Percentiles rank a stretch among this genome's conserved stretches.
These are phyloP conservation scores for Fusarium phyllophilum DNA, from an alignment of 2,329 filamentous ascomycete species.

Conservation along the genomic window DNA sequence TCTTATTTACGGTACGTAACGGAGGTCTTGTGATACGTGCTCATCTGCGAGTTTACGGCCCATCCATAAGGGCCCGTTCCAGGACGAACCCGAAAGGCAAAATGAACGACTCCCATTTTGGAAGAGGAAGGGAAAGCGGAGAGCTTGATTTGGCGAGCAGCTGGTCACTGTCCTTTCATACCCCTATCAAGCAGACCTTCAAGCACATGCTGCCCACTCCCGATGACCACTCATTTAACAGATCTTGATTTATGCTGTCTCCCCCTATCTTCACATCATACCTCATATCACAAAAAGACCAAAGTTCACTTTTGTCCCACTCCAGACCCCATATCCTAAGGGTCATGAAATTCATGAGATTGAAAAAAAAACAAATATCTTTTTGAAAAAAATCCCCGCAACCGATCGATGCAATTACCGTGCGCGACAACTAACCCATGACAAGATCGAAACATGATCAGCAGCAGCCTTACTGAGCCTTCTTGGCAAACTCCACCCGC, in stretches of 20 bases:
- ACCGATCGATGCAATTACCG: conserved; percentile 45
- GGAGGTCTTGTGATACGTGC: background rate
- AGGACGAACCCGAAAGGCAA: background rate
- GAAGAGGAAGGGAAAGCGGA: background rate
- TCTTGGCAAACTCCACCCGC: conserved; percentile 88
- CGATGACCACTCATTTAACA: background rate
- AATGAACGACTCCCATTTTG: background rate
- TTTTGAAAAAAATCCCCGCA: conserved; percentile 20
- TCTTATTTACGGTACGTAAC: too few species aligned
- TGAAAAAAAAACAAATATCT: conserved; percentile 21
- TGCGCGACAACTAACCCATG: conserved; percentile 43
- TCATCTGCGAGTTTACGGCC: background rate
- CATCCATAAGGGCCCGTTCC: accelerated
- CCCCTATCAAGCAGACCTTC: background rate
- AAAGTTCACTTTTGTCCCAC: conserved; percentile 39
- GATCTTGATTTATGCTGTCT: conserved; percentile 11
- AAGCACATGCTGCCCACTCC: background rate
- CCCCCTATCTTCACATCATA: conserved; percentile 7
- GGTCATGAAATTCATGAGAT: conserved; percentile 46
- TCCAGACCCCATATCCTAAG: conserved; percentile 34
- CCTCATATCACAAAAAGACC: conserved; percentile 32
- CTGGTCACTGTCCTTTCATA: background rate
- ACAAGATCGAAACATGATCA: conserved; percentile 43
- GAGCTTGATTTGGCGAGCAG: background rate
- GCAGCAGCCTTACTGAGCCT: conserved; percentile 57